Percentiles rank a stretch among this genome's conserved stretches.
These are phyloP conservation scores for Perkinsus chesapeaki DNA, from an alignment of 169 alveolate species.

Conservation along the genomic window DNA sequence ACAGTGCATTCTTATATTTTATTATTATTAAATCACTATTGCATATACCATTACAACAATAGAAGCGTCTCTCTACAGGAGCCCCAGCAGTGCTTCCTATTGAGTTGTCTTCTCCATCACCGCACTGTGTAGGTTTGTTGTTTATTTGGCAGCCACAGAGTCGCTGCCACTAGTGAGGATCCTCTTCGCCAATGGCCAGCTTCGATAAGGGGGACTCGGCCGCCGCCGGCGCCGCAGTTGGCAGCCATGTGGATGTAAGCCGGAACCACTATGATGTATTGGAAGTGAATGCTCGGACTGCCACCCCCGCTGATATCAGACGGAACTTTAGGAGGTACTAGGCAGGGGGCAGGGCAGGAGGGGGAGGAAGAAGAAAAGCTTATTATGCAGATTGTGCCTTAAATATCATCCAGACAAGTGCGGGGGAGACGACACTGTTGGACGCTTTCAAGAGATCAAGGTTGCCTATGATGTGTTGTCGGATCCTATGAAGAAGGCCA, in stretches of 20 bases:
- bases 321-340: background rate
- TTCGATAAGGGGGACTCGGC: background rate
- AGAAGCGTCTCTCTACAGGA: background rate
- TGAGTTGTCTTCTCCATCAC: background rate
- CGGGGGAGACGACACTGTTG: background rate
- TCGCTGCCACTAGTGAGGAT: too few relatives aligned
- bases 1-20: background rate
- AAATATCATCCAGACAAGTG: background rate
- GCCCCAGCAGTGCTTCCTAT: background rate
- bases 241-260: background rate
- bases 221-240: too few relatives aligned
- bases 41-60: background rate
- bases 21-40: background rate
- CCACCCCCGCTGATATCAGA: background rate
- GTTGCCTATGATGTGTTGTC: background rate
- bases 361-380: background rate
- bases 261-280: background rate
- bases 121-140: too few relatives aligned
- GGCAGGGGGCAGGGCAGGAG: background rate
- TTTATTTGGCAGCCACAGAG: too few relatives aligned
- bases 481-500: background rate
- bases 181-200: too few relatives aligned
- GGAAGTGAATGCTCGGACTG: background rate
- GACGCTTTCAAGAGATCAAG: background rate
- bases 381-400: background rate